phyloP scores from a whole-genome alignment of 2,329 filamentous ascomycete genomes.

The Scedosporium boydii region DNA sequence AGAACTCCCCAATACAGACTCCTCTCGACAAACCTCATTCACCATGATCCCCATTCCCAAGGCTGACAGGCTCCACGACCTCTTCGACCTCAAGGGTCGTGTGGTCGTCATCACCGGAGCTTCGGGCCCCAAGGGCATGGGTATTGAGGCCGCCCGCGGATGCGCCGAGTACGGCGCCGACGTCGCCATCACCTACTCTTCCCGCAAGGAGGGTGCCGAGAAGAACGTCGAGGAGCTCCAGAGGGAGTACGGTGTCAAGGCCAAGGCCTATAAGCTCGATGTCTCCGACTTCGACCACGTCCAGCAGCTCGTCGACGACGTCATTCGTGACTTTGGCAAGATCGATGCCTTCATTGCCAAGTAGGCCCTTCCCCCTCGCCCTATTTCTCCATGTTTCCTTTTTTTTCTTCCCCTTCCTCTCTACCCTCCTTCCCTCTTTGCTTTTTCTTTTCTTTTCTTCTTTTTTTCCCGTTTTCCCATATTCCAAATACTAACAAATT shows the following conservation, averaged over 20 bases:
- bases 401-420: slow-evolving; percentile 11
- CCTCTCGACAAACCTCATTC: slow-evolving; percentile 4
- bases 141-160: slow-evolving; percentile 32
- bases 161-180: slow-evolving; percentile 33
- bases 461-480: slow-evolving; percentile 19
- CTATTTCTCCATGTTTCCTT: slow-evolving; percentile 32
- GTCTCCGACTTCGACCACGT: slow-evolving; percentile 23
- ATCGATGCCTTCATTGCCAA: slow-evolving; percentile 71
- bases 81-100: slow-evolving; percentile 28
- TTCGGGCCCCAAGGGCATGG: slow-evolving; percentile 42
- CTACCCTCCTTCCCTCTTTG: background rate
- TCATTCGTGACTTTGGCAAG: slow-evolving; percentile 63
- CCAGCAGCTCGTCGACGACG: slow-evolving; percentile 47
- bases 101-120: slow-evolving; percentile 39
- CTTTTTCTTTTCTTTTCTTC: slow-evolving; percentile 52
- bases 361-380: slow-evolving; percentile 37
- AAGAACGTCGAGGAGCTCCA: slow-evolving; percentile 60
- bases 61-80: slow-evolving; percentile 47
- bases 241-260: slow-evolving; percentile 59
- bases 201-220: slow-evolving; percentile 66
- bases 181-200: slow-evolving; percentile 44
- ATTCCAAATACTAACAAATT: slow-evolving; percentile 4
- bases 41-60: slow-evolving; percentile 47
- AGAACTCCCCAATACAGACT: too few relatives aligned
- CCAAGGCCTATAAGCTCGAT: slow-evolving; percentile 12